phyloP scores from a whole-genome alignment of 768 basidiomycete genomes.

The Boletus insuetus region DNA sequence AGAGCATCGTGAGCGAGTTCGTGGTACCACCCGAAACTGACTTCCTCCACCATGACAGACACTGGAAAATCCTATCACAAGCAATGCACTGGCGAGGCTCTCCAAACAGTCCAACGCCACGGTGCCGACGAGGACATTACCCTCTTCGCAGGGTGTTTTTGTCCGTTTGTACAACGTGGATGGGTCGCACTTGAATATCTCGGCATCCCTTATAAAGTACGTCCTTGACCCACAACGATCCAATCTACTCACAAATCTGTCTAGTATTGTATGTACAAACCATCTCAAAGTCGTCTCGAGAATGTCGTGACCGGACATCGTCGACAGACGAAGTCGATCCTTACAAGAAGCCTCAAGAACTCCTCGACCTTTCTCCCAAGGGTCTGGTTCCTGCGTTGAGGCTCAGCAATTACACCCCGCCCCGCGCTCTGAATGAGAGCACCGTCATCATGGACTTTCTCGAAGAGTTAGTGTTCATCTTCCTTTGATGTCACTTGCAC shows the following conservation, averaged over 20 bases:
- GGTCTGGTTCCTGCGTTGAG: slow-evolving; percentile 74
- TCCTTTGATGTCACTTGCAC: too few relatives aligned
- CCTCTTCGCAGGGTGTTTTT: slow-evolving; percentile 72
- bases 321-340: slow-evolving; percentile 73
- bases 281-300: background rate
- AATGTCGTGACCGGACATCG: background rate
- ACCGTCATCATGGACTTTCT: slow-evolving; percentile 77
- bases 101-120: slow-evolving; percentile 55
- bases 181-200: slow-evolving; percentile 76
- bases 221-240: background rate
- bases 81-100: slow-evolving; percentile 47
- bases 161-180: slow-evolving; percentile 79
- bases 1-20: background rate
- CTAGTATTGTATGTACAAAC: slow-evolving; percentile 39
- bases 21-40: too few relatives aligned
- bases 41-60: slow-evolving; percentile 27
- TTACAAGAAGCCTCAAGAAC: slow-evolving; percentile 76
- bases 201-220: slow-evolving; percentile 67
- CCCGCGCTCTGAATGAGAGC: slow-evolving; percentile 72
- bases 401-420: slow-evolving; percentile 51
- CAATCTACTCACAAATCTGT: background rate
- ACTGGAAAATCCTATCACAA: slow-evolving; percentile 40
- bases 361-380: slow-evolving; percentile 79
- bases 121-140: slow-evolving; percentile 49
- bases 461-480: slow-evolving; percentile 54